Evolutionary conservation across 2,329 filamentous ascomycete genomes (phyloP).

Genomic region (Diplodia corticola): DNA sequence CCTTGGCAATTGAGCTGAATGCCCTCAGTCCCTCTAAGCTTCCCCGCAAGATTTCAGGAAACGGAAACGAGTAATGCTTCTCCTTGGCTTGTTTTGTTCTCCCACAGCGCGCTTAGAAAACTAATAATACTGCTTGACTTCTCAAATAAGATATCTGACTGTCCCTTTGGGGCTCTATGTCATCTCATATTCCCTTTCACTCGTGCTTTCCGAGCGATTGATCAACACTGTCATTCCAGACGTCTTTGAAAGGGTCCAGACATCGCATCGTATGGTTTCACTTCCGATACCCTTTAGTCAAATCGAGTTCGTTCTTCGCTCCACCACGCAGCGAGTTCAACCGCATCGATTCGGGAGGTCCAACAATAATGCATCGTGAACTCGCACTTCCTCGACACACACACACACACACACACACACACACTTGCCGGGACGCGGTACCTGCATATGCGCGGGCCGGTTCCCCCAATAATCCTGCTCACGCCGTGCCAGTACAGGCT

Average conservation of each 20-base stretch:
- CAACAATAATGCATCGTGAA: too few relatives aligned
- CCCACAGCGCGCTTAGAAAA: background rate
- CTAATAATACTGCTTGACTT: background rate
- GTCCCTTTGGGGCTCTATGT: background rate
- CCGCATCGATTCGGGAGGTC: too few relatives aligned
- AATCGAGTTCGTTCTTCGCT: background rate
- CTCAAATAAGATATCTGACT: background rate
- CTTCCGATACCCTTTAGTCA: background rate
- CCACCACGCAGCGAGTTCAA: background rate
- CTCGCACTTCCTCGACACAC: too few relatives aligned
- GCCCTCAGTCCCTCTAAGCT: background rate
- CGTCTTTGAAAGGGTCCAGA: background rate
- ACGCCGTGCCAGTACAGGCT: too few relatives aligned
- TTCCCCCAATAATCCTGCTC: too few relatives aligned
- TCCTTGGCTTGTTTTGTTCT: background rate
- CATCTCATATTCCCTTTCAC: background rate
- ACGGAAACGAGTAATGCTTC: conserved; percentile 14
- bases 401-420: too few relatives aligned
- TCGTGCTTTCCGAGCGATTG: background rate
- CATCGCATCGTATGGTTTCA: background rate
- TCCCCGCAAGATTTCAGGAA: background rate
- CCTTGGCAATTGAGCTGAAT: background rate
- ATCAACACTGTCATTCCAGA: background rate
- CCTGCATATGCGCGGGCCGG: too few relatives aligned
- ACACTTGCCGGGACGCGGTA: too few relatives aligned